Base-by-base conservation (phyloP, 2,329 filamentous ascomycete species). In the Amauroascus verrucosus region DNA sequence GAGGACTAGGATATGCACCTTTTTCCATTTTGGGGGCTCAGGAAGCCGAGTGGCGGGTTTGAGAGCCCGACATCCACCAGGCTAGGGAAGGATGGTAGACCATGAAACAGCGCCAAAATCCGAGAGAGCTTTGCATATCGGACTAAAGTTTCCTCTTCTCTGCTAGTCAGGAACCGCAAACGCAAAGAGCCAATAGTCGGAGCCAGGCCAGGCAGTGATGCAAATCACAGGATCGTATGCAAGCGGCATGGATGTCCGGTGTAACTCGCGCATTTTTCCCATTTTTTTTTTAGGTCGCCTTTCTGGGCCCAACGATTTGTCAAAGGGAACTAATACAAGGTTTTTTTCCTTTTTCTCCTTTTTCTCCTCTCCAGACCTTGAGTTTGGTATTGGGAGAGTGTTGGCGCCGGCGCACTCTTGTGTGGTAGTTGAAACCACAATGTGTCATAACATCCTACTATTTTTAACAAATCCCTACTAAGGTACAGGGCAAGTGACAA, bases 141-240 rank as follows among this genome's bases (percentile, higher is more conserved):
- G 14, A 22, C 50, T 40, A 35, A 24, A 38, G 24, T 33, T 33
- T 16, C 48, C 35, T 46, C 30, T 18, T 26, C 14, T 16, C 20
- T 28, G 41, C 41, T 52, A 52, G 50, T 33, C 50, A 52, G 50
- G 50, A 46, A 52, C 50, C 20, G 20, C 26, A 30, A 38, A 28
- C 41, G 20, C 38, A 32, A 9, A 14, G 6, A 38, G 41, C 50
- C 50, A 46, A 46, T 52, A n/a, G 41, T 16, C 28, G 24, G 14
- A 3, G 14, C 5, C 8, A 20, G 22, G 20, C n/a, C 18, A 2
- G 20, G 14, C 22, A 2, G n/a, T 7, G 2, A 33, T 35, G 2
- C n/a, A 14, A 2, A 7, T 16, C 7, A 18, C 5, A 20, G 37
- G 37, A 40, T 40, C 37, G 37, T n/a, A 14, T 40, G 37, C 37